These are phyloP conservation scores for Dothideomycetes sp. DNA, from an alignment of 2,329 filamentous ascomycete genomes.

Conservation along the genomic window DNA sequence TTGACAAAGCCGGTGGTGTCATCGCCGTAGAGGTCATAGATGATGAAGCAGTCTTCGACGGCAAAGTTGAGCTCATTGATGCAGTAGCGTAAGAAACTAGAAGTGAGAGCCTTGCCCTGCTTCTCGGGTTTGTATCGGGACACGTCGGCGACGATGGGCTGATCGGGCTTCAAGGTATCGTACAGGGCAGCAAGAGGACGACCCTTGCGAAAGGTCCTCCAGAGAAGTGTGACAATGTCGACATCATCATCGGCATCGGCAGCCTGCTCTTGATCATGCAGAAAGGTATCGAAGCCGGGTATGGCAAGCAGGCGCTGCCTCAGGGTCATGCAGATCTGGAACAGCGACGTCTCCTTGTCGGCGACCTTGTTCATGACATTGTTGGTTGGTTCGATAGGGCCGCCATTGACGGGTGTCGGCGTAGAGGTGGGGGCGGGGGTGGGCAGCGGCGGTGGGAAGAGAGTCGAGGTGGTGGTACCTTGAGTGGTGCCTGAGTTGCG, in stretches of 20 bases:
- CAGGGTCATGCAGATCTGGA: constrained; percentile 85
- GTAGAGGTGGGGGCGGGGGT: constrained; percentile 16
- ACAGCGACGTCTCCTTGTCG: constrained; percentile 82
- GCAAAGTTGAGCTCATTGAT: constrained; percentile 71
- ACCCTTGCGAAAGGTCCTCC: constrained; percentile 75
- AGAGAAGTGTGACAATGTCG: constrained; percentile 82
- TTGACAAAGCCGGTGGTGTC: constrained; percentile 98
- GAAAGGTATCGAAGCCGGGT: constrained; percentile 58
- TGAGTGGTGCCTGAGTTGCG: constrained; percentile 38
- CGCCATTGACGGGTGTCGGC: constrained; percentile 40
- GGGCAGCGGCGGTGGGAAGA: constrained; percentile 26
- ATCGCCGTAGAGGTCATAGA: constrained; percentile 81
- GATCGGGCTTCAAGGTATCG: constrained; percentile 66
- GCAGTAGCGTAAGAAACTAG: constrained; percentile 87
- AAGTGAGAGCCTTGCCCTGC: constrained; percentile 74
- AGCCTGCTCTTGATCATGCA: constrained; percentile 40
- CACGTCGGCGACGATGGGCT: constrained; percentile 57
- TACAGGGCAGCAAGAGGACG: constrained; percentile 80
- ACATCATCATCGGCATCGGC: constrained; percentile 55
- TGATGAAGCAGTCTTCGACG: constrained; percentile 76
- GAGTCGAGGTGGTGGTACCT: constrained; percentile 32
- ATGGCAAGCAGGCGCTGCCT: constrained; percentile 73
- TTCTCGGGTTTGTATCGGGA: constrained; percentile 51
- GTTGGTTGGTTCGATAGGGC: constrained; percentile 63
- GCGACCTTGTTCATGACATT: constrained; percentile 98